These are phyloP conservation scores for Geotrichum fermentans DNA, from an alignment of 1,139 yeast genomes.

Conservation along the genomic window DNA sequence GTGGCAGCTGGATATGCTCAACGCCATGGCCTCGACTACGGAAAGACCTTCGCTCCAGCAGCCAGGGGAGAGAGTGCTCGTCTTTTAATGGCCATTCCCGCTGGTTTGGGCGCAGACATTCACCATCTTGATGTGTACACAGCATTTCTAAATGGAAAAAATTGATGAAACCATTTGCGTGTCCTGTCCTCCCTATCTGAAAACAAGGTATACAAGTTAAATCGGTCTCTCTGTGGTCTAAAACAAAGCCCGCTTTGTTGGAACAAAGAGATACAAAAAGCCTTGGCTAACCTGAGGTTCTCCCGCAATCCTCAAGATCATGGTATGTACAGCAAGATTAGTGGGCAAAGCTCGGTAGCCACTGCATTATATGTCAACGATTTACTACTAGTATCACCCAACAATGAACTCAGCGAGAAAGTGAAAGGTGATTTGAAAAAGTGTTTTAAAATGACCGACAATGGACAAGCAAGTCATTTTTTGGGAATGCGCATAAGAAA, in stretches of 20 bases:
- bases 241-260: too few species aligned
- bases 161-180: conserved; percentile 26
- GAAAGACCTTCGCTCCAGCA: neutral
- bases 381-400: neutral
- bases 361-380: neutral
- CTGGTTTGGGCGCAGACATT: too few species aligned
- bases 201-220: conserved; percentile 22
- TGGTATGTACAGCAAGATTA: neutral
- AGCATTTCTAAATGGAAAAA: conserved; percentile 26
- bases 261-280: conserved; percentile 16
- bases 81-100: conserved; percentile 22
- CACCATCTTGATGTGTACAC: too few species aligned
- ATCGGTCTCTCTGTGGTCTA: conserved; percentile 27
- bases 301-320: conserved; percentile 19
- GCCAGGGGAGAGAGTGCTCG: neutral
- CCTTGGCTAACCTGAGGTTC: conserved; percentile 16
- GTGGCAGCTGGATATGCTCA: too few species aligned
- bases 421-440: neutral
- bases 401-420: neutral
- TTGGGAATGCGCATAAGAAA: neutral
- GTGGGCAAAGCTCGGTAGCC: neutral
- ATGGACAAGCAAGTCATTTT: neutral
- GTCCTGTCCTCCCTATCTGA: conserved; percentile 22
- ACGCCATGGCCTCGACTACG: too few species aligned
- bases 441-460: neutral